Base-by-base conservation (phyloP, 202 grass and related monocot genomes). In the Zoysia matrella region DNA sequence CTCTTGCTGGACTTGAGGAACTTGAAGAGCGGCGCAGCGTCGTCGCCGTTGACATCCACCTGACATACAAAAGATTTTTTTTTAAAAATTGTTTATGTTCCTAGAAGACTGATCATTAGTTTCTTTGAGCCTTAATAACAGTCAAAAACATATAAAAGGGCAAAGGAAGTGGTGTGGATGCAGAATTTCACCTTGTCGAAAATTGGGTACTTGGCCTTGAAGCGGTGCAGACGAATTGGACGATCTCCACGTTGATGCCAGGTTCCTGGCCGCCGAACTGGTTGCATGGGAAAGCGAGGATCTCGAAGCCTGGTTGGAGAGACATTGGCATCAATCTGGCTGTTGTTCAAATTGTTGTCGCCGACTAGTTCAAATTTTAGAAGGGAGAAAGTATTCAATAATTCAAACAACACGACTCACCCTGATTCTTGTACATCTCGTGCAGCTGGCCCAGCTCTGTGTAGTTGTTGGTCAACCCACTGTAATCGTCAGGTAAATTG, bases 271-370 rank as follows among this genome's bases (percentile, higher is more conserved):
- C 86, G 36, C 71, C 86, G 14, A 94, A 94, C 73, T 94, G 92
- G 78, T 94, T 94, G 88, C 92, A 94, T 16, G 92, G 88, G 60
- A 91, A 94, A 67, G 88, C 92, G 54, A 94, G 85, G 76, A 94
- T 91, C 83, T 91, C 92, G 76, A 94, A 75, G 74, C 75, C 92
- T 94, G 64, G 30, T 36, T 36, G 30, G 30, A 36, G 46, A 75
- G 56, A 14, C 3, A 22, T 22, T 8, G 11, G 2, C 1, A 65
- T 12, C 4, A 53, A 63, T 50, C 47, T 36, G 43, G 11, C 30
- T 36, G 67, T 30, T n/a, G 13, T 7, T 4, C 39, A 55, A 11
- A 36, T 36, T 36, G 13, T 30, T 1, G 18, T 11, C 15, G 30
- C 1, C 4, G 60, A 36, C 30, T 36, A 36, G 30, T 36, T 36